Conservation (phyloP, 2,329 filamentous ascomycete species). For the Didymella glomerata region DNA sequence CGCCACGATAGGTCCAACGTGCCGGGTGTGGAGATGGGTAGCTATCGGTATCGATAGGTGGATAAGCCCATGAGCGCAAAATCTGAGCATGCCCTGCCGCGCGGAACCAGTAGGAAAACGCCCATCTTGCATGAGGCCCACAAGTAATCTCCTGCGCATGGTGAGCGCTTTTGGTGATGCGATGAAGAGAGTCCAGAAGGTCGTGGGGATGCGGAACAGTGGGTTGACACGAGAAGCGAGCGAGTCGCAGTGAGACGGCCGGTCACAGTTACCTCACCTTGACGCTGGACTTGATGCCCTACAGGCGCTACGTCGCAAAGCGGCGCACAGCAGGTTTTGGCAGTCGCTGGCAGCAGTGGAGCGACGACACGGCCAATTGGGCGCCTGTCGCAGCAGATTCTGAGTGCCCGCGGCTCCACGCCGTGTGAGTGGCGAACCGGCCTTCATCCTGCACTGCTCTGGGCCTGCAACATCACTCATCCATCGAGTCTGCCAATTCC, state of each 20-base stretch:
- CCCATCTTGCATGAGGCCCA: slow-evolving; percentile 33
- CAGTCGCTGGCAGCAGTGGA: slow-evolving; percentile 32
- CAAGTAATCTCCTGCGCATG: slow-evolving; percentile 47
- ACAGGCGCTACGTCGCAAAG: slow-evolving; percentile 28
- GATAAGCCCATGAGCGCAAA: slow-evolving; percentile 42
- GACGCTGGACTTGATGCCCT: slow-evolving; percentile 27
- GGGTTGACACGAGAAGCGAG: slow-evolving; percentile 20
- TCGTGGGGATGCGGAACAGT: slow-evolving; percentile 32
- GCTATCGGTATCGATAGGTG: slow-evolving; percentile 50
- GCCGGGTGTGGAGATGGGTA: slow-evolving; percentile 38
- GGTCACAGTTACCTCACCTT: slow-evolving; percentile 30
- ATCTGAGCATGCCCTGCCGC: slow-evolving; percentile 33
- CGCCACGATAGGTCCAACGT: slow-evolving; percentile 29
- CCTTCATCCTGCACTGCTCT: slow-evolving; percentile 12
- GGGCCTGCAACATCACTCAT: slow-evolving; percentile 2
- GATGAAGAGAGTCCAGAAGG: slow-evolving; percentile 34
- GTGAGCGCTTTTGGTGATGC: slow-evolving; percentile 31
- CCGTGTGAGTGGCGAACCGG: slow-evolving; percentile 17
- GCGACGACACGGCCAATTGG: slow-evolving; percentile 28
- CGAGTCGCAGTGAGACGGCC: slow-evolving; percentile 25
- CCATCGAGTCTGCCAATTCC: slow-evolving; percentile 21
- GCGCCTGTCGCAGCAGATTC: slow-evolving; percentile 24
- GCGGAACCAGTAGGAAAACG: slow-evolving; percentile 37
- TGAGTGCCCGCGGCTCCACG: slow-evolving; percentile 25
- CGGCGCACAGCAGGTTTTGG: slow-evolving; percentile 35